A percentile compares a stretch with the other conserved stretches of the same genome.
phyloP scores from a whole-genome alignment of 345 rosid genomes.

The Cardamine occulta region DNA sequence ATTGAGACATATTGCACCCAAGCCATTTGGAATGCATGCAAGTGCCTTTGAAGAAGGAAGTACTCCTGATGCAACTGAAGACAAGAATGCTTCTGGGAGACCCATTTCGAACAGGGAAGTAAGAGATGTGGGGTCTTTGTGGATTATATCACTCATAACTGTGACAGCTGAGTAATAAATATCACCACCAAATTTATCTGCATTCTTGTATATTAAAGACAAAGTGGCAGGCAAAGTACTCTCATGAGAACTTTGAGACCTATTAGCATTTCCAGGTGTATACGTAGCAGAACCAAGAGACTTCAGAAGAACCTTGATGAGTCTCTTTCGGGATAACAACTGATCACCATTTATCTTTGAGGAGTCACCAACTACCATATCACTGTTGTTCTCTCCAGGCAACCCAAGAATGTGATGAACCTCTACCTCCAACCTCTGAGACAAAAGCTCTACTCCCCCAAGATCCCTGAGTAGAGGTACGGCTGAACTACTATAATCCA shows the following conservation, averaged over 20 bases:
- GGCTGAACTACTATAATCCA: constrained; percentile 95
- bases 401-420: constrained; percentile 73
- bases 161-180: constrained; percentile 94
- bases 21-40: constrained; percentile 90
- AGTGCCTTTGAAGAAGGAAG: constrained; percentile 96
- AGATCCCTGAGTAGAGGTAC: constrained; percentile 81
- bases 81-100: constrained; percentile 89
- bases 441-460: constrained; percentile 93
- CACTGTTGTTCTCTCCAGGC: constrained; percentile 54
- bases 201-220: constrained; percentile 69
- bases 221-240: constrained; percentile 75
- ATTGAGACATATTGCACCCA: constrained; percentile 95
- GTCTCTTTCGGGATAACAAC: constrained; percentile 76
- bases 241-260: constrained; percentile 74
- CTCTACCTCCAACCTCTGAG: constrained; percentile 84
- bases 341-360: constrained; percentile 63
- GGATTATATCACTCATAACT: constrained; percentile 95
- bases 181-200: constrained; percentile 91
- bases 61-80: constrained; percentile 81
- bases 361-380: constrained; percentile 64
- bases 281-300: constrained; percentile 95
- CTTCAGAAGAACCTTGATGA: constrained; percentile 88
- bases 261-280: constrained; percentile 70
- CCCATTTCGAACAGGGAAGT: constrained; percentile 78
- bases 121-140: constrained; percentile 94